phyloP scores from a whole-genome alignment of 768 basidiomycete species.

The Clavaria fumosa region DNA sequence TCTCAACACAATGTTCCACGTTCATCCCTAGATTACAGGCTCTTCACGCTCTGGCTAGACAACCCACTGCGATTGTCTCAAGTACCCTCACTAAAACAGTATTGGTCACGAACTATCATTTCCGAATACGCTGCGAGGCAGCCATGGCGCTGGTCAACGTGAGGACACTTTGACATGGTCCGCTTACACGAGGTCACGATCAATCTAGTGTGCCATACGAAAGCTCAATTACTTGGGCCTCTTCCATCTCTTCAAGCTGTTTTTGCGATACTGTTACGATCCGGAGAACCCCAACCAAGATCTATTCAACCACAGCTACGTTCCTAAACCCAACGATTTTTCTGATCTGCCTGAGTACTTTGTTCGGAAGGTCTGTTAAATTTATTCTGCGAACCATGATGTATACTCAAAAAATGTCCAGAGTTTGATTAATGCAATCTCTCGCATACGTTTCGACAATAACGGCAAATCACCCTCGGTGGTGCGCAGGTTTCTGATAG shows the following conservation, averaged over 20 bases:
- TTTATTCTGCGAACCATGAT: conserved; percentile 2
- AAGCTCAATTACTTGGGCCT: conserved; percentile 78
- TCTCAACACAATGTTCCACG: conserved; percentile 1
- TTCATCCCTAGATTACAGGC: conserved; percentile 36
- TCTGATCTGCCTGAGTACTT: conserved; percentile 86
- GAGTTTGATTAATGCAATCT: conserved; percentile 70
- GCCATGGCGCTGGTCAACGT: conserved; percentile 72
- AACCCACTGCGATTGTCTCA: conserved; percentile 73
- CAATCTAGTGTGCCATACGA: conserved; percentile 62
- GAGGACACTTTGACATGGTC: conserved; percentile 17
- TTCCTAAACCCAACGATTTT: conserved; percentile 94
- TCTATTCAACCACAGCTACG: conserved; percentile 73
- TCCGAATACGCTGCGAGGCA: conserved; percentile 90
- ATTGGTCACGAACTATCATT: conserved; percentile 90
- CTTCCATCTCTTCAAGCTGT: conserved; percentile 93
- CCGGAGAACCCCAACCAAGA: conserved; percentile 71
- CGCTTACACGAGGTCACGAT: conserved; percentile 7
- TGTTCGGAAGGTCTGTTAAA: conserved; percentile 64
- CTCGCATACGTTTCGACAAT: conserved; percentile 73
- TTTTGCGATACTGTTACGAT: conserved; percentile 81
- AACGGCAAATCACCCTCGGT: conserved; percentile 78
- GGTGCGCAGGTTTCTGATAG: conserved; percentile 77
- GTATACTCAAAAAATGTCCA: conserved; percentile 16
- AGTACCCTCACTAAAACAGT: conserved; percentile 88
- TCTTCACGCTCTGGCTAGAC: conserved; percentile 70